Conservation (phyloP, 2,329 filamentous ascomycete species). For the Diatrype stigma region DNA sequence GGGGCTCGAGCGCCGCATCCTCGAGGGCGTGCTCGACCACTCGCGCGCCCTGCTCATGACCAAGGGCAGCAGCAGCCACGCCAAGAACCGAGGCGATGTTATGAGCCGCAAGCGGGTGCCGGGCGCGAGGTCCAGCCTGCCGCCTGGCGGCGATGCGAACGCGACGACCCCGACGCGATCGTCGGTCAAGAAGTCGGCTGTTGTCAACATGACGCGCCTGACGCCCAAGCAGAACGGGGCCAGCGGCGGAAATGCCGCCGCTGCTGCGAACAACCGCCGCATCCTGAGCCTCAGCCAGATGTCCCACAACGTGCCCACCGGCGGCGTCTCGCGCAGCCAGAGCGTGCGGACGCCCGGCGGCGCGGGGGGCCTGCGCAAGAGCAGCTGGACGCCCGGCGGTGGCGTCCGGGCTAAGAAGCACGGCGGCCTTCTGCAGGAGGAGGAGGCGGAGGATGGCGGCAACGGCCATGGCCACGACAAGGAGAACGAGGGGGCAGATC, state of each 20-base stretch:
- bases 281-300: slow-evolving; percentile 93
- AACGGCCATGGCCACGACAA: slow-evolving; percentile 51
- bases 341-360: slow-evolving; percentile 63
- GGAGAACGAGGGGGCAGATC: slow-evolving; percentile 40
- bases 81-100: slow-evolving; percentile 42
- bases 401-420: slow-evolving; percentile 36
- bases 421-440: slow-evolving; percentile 52
- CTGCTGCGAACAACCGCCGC: slow-evolving; percentile 59
- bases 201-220: slow-evolving; percentile 47
- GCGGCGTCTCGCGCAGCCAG: slow-evolving; percentile 70
- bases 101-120: slow-evolving; percentile 57
- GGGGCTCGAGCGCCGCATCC: slow-evolving; percentile 81
- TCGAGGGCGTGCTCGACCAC: slow-evolving; percentile 95
- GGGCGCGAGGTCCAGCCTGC: slow-evolving; percentile 35
- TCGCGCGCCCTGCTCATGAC: slow-evolving; percentile 84
- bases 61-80: slow-evolving; percentile 39
- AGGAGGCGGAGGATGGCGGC: slow-evolving; percentile 54
- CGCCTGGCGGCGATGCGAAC: slow-evolving; percentile 24
- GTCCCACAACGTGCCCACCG: slow-evolving; percentile 63
- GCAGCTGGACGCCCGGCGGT: slow-evolving; percentile 59
- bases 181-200: slow-evolving; percentile 23
- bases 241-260: slow-evolving; percentile 6
- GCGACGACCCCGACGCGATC: slow-evolving; percentile 5
- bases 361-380: slow-evolving; percentile 54
- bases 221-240: slow-evolving; percentile 32